phyloP scores from a whole-genome alignment of 164 flowering plant species.

The Liquidambar formosana region DNA sequence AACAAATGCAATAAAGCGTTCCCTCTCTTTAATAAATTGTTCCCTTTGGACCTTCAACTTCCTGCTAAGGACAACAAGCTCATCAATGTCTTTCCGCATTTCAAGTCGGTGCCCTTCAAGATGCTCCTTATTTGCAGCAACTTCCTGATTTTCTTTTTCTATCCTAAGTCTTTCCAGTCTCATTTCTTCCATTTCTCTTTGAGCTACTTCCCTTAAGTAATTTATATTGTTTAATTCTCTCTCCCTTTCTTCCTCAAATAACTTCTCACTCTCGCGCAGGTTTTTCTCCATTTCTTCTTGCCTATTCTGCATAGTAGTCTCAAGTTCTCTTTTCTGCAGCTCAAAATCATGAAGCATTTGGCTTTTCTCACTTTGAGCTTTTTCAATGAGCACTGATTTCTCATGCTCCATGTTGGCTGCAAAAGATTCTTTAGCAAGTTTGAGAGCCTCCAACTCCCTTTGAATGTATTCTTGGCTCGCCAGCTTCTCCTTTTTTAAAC shows the following conservation, averaged over 20 bases:
- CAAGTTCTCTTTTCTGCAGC: constrained; percentile 31
- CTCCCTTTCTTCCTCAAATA: constrained; percentile 39
- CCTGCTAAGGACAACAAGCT: constrained; percentile 39
- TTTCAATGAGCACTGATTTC: constrained; percentile 31
- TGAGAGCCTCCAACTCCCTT: constrained; percentile 40
- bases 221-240: constrained; percentile 35
- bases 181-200: constrained; percentile 46
- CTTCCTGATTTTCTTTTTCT: constrained; percentile 41
- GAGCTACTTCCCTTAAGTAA: constrained; percentile 37
- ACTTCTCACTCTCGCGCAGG: constrained; percentile 34
- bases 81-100: constrained; percentile 44
- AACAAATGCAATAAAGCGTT: constrained; percentile 41
- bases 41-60: constrained; percentile 43
- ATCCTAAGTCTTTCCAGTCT: constrained; percentile 33
- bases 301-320: constrained; percentile 31
- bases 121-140: constrained; percentile 35
- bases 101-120: constrained; percentile 39
- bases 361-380: constrained; percentile 37
- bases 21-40: constrained; percentile 39
- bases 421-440: constrained; percentile 38
- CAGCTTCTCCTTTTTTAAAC: constrained; percentile 32
- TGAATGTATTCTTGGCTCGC: constrained; percentile 27
- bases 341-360: constrained; percentile 39
- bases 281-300: constrained; percentile 38
- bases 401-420: constrained; percentile 44